Conservation (phyloP, 2,329 filamentous ascomycete genomes). For the Trichophyton schoenleinii region DNA sequence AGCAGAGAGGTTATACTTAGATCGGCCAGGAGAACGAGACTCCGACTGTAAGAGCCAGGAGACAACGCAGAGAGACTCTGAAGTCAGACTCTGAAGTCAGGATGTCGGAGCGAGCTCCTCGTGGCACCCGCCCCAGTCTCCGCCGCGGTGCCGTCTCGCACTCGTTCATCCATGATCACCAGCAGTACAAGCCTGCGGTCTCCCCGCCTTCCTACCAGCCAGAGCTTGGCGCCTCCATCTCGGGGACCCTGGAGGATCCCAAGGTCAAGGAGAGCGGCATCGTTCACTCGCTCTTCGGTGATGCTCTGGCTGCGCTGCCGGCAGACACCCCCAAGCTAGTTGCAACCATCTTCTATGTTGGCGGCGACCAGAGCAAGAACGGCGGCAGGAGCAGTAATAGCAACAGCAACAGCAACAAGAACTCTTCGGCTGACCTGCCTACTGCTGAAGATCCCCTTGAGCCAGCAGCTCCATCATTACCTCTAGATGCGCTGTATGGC, state of each 20-base stretch:
- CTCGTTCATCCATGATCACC: constrained; percentile 37
- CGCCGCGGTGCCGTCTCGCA: constrained; percentile 31
- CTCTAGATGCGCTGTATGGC: constrained; percentile 44
- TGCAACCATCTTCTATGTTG: constrained; percentile 40
- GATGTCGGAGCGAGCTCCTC: constrained; percentile 11
- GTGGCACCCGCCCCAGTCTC: constrained; percentile 30
- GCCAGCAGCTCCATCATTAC: constrained; percentile 41
- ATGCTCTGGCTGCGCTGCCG: constrained; percentile 27
- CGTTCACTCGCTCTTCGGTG: constrained; percentile 36
- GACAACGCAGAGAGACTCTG: background rate
- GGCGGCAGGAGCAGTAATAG: constrained; percentile 26
- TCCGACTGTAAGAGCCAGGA: background rate
- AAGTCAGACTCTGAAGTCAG: background rate
- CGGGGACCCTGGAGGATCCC: constrained; percentile 21
- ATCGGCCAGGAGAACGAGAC: background rate
- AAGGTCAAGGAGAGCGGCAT: constrained; percentile 34
- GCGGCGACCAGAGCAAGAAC: constrained; percentile 14
- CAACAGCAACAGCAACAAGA: constrained; percentile 21
- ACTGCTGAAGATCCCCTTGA: constrained; percentile 41
- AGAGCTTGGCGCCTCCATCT: constrained; percentile 18
- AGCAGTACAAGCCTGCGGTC: constrained; percentile 35
- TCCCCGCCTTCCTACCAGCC: constrained; percentile 17
- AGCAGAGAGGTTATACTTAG: background rate
- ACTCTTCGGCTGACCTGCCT: constrained; percentile 25
- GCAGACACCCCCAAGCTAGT: constrained; percentile 33